Evolutionary conservation across 371 early-diverging fungal genomes (phyloP), one percentile per base, ranked within the genome.

Genomic region (Zychaea mexicana): DNA sequence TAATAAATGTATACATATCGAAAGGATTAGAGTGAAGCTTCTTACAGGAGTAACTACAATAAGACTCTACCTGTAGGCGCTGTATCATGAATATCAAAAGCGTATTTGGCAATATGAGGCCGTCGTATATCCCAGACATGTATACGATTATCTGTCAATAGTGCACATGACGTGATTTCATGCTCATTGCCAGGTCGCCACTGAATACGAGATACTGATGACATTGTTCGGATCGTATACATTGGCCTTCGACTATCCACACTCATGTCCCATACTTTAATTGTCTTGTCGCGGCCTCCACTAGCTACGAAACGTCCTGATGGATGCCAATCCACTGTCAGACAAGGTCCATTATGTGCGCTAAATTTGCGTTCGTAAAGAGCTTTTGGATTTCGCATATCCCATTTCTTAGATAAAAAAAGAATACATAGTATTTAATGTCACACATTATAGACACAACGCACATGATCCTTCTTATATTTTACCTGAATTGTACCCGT

Each of bases 231-330:
- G 9, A 96, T 90, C 0, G 72, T 78, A 45, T 86, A 78, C 2
- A 84, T 56, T 5, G 93, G 88, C 33, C 88, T 74, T 33, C 90
- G 66, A 49, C 71, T 84, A 24, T 91, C 92, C 2, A 85, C 75
- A n/a, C 84, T 85, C 79, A 86, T 86, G 65, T 93, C 92, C 94
- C 94, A 95, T 8, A 93, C 83, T 78, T 96, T 93, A 65, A 96
- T 94, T 9, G 86, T 82, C 57, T 88, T 88, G 62, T 96, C 96
- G 24, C 94, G 69, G 1, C 96, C 94, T 8, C 94, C 94, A 57
- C 88, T 92, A 0, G 94, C 96, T 1, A 94, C 70, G 31, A 82
- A 76, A 10, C 85, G 74, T 0, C 96, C 96, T 52, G 83, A 85
- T 0, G 89, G 80, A 73, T 93, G 89, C 88, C 92, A 96, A 61